phyloP scores from a whole-genome alignment of 1,284 basidiomycete species.

The Trichosporon sp. region DNA sequence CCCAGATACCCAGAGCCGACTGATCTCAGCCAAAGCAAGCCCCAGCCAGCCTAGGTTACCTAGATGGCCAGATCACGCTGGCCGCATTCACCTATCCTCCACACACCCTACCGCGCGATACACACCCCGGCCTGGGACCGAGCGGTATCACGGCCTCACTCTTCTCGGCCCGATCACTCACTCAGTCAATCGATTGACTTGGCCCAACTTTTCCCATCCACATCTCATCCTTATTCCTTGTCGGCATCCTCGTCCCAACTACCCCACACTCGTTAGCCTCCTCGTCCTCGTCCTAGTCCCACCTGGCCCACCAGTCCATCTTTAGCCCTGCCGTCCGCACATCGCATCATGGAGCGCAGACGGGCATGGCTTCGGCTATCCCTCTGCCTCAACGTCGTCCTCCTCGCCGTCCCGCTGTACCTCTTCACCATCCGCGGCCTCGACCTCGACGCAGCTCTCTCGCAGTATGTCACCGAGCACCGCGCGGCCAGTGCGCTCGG shows the following conservation, averaged over 20 bases:
- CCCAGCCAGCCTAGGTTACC: too few species aligned
- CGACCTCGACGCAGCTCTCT: not conserved
- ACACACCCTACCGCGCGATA: too few species aligned
- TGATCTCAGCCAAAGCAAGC: too few species aligned
- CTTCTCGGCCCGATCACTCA: too few species aligned
- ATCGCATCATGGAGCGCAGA: conserved; percentile 8
- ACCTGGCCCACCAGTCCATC: not conserved
- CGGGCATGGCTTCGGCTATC: conserved; percentile 7
- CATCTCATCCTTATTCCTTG: not conserved
- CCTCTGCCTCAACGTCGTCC: conserved; percentile 9
- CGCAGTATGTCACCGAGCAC: not conserved
- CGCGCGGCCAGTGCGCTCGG: not conserved
- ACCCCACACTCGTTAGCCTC: not conserved
- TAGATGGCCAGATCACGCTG: too few species aligned
- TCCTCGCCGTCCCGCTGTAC: conserved; percentile 3
- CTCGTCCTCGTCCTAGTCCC: too few species aligned
- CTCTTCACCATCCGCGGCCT: not conserved
- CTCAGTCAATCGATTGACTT: too few species aligned
- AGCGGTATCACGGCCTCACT: too few species aligned
- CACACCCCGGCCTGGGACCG: too few species aligned
- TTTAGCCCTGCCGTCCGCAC: not conserved
- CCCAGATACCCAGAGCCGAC: too few species aligned
- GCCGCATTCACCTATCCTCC: too few species aligned
- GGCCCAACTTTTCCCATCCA: too few species aligned
- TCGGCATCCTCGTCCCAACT: not conserved